A percentile compares a stretch with the other conserved stretches of the same genome.
Evolutionary conservation across 2,329 filamentous ascomycete species (phyloP).

Genomic region (Paraconiothyrium sp.): DNA sequence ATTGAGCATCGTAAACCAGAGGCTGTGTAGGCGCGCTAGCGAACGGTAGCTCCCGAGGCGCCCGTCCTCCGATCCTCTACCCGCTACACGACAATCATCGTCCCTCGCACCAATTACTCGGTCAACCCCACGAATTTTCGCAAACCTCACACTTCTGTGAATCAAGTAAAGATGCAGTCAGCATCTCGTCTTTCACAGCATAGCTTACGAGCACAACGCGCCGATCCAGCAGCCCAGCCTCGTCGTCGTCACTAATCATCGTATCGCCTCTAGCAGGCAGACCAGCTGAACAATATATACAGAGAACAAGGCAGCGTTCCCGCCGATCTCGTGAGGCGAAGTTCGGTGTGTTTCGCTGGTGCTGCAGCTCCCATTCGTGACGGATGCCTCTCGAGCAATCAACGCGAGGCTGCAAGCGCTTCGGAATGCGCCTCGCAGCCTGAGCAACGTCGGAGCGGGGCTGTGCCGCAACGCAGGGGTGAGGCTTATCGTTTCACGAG

Average conservation of each 20-base stretch:
- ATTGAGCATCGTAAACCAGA: neutral
- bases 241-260: constrained; percentile 1
- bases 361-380: constrained; percentile 1
- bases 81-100: neutral
- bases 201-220: constrained; percentile 2
- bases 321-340: neutral
- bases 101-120: neutral
- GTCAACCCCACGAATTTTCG: neutral
- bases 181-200: neutral
- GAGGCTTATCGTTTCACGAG: constrained; percentile 11
- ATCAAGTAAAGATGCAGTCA: neutral
- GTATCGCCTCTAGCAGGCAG: constrained; percentile 14
- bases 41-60: neutral
- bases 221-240: constrained; percentile 4
- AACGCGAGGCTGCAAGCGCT: constrained; percentile 10
- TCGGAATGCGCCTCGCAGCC: constrained; percentile 9
- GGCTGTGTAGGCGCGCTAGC: neutral
- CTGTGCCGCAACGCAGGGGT: constrained; percentile 16
- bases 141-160: neutral
- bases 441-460: constrained; percentile 5
- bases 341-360: neutral
- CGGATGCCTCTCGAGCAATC: constrained; percentile 4
- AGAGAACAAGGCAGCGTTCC: neutral
- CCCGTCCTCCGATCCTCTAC: neutral
- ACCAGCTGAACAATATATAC: constrained; percentile 8